Base-by-base conservation (phyloP, 2,329 filamentous ascomycete genomes). In the Xylaria hypoxylon region DNA sequence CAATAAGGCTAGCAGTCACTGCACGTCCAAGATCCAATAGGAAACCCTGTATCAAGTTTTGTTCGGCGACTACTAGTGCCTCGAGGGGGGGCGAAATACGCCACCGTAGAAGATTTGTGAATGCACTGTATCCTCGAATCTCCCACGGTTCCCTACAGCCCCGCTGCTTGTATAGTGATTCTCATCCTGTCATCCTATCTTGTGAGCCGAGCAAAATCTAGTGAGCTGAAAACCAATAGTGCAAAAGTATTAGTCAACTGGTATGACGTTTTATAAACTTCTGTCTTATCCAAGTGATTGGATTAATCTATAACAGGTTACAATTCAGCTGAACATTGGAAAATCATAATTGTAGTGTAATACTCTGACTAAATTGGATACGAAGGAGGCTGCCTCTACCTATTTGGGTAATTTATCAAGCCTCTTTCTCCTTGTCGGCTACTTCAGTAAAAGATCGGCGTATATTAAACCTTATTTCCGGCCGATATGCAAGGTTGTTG, bases 151-250 rank as follows among this genome's bases (percentile, higher is more conserved):
- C 28, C 33, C 17, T 62, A 40, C 26, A 40, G 24, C 11, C 56
- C 51, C 26, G 6, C 52, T 28, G 40, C 35, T 51, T 28, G 19
- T 60, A 26, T 19, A 35, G 35, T 24, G 50, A 61, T 65, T 52
- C 28, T 56, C 62, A 56, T 24, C 26, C 19, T 45, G 3, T 15
- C n/a, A 48, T 48, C 22, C 33, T 48, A 40, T 31, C 48, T 55
- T 26, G 33, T 44, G 28, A 59, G 26, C 26, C n/a, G 33, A 38
- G 50, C 5, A 15, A 47, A 22, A 47, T 59, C 15, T 48, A 31
- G 31, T 8, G 42, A 56, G 62, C 62, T 64, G 62, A 64, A 61
- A 65, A 52, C 63, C 45, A 28, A 65, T 65, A 65, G 62, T 35
- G 22, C 19, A 11, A 38, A 42, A 44, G 35, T 11, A 5, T 56